These are phyloP conservation scores for Cadophora malorum DNA, from an alignment of 2,329 filamentous ascomycete species.

Conservation along the genomic window DNA sequence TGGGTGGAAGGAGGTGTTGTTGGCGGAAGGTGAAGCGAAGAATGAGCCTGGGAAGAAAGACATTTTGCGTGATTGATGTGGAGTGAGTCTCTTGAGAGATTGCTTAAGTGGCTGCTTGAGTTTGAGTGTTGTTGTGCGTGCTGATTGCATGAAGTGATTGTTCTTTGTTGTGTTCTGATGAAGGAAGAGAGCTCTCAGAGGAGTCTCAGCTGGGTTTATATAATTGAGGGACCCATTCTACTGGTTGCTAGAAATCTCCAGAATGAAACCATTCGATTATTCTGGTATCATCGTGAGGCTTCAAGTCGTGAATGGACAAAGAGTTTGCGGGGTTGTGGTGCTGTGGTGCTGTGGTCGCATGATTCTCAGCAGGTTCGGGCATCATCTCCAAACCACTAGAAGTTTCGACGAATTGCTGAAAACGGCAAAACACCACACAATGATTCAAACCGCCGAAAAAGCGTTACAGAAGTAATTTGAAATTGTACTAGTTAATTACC, in stretches of 20 bases:
- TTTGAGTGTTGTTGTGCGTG: slow-evolving; percentile 30
- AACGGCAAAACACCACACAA: not conserved
- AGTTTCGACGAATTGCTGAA: slow-evolving; percentile 20
- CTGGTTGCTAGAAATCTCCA: slow-evolving; percentile 29
- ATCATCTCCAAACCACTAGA: slow-evolving; percentile 26
- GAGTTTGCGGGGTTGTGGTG: slow-evolving; percentile 1
- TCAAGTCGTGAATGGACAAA: not conserved
- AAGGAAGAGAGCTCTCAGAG: slow-evolving; percentile 12
- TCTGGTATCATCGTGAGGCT: slow-evolving; percentile 30
- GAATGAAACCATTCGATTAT: slow-evolving; percentile 23
- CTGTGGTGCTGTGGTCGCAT: slow-evolving; percentile 6
- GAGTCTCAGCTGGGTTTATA: slow-evolving; percentile 29
- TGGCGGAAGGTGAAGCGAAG: slow-evolving; percentile 43
- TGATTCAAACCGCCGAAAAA: not conserved
- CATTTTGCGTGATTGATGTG: slow-evolving; percentile 54
- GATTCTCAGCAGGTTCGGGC: not conserved
- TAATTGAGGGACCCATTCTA: slow-evolving; percentile 27
- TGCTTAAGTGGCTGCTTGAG: slow-evolving; percentile 19
- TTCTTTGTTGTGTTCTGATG: slow-evolving; percentile 28
- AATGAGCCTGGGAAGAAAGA: slow-evolving; percentile 63
- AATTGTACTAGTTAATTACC: not conserved
- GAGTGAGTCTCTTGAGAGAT: slow-evolving; percentile 35
- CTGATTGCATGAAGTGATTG: slow-evolving; percentile 38
- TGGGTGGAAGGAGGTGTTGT: slow-evolving; percentile 60
- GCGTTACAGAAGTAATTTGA: not conserved